Percentiles rank a stretch among this genome's conserved stretches.
Conservation (phyloP, 2,329 filamentous ascomycete species). For the Verticillium klebahnii region DNA sequence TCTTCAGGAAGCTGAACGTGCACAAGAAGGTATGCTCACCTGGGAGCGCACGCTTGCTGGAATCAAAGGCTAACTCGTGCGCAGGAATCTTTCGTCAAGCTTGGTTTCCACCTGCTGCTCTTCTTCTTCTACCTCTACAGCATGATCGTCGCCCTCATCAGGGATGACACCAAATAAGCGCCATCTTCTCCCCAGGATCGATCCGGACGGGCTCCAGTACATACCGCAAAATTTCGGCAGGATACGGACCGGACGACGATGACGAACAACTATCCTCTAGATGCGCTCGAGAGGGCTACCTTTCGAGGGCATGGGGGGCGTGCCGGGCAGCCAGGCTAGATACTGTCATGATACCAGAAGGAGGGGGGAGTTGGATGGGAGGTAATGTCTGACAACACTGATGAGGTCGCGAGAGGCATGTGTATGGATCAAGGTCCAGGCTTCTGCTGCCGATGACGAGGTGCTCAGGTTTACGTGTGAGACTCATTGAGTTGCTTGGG, state of each 20-base stretch:
- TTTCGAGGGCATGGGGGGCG: constrained; percentile 3
- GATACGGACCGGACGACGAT: constrained; percentile 2
- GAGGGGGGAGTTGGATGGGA: background rate
- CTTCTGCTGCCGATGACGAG: background rate
- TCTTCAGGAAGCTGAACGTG: constrained; percentile 97
- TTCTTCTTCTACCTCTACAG: constrained; percentile 99
- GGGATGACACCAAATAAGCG: constrained; percentile 80
- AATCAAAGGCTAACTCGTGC: background rate
- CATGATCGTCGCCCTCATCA: constrained; percentile 96
- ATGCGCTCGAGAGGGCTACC: constrained; percentile 5
- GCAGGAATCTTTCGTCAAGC: constrained; percentile 97
- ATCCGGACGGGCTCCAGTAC: constrained; percentile 11
- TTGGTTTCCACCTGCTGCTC: constrained; percentile 97
- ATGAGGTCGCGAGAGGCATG: background rate
- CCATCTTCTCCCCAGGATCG: background rate
- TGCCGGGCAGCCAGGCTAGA: constrained; percentile 5
- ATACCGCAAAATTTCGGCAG: constrained; percentile 7
- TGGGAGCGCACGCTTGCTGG: background rate
- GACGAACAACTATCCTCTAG: background rate
- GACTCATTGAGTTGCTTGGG: background rate
- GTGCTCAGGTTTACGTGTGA: background rate
- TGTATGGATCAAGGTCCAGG: background rate
- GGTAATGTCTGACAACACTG: background rate
- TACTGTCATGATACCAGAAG: constrained; percentile 12
- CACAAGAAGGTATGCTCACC: constrained; percentile 79